Percentiles rank a stretch among this genome's conserved stretches.
phyloP scores from a whole-genome alignment of 2,329 filamentous ascomycete genomes.

The Colletotrichum camelliae region DNA sequence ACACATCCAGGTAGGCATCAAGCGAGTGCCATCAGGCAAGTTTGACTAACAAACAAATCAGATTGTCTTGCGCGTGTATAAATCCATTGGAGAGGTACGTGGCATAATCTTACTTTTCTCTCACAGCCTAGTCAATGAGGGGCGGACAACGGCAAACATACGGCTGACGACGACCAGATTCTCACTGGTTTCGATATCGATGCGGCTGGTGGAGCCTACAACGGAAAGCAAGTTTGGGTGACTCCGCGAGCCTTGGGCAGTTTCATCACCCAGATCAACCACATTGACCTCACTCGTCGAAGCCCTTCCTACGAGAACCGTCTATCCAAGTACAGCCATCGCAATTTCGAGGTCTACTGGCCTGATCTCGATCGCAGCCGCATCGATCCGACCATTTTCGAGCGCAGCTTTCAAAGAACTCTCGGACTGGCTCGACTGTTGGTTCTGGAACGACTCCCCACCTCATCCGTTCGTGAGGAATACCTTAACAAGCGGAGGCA shows the following conservation, averaged over 20 bases:
- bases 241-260: slow-evolving; percentile 78
- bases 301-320: slow-evolving; percentile 90
- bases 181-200: slow-evolving; percentile 90
- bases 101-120: background rate
- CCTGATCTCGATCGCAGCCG: slow-evolving; percentile 74
- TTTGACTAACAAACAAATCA: slow-evolving; percentile 37
- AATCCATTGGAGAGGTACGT: slow-evolving; percentile 70
- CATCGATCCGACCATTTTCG: slow-evolving; percentile 86
- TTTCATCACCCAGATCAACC: slow-evolving; percentile 83
- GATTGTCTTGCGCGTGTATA: slow-evolving; percentile 86
- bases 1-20: slow-evolving; percentile 67
- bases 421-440: slow-evolving; percentile 80
- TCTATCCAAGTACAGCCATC: slow-evolving; percentile 82
- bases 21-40: background rate
- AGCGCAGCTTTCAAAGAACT: slow-evolving; percentile 78
- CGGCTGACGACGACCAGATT: slow-evolving; percentile 47
- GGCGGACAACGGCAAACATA: background rate
- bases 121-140: background rate
- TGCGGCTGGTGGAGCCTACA: slow-evolving; percentile 80
- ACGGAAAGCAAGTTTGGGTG: slow-evolving; percentile 80
- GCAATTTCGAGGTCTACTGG: slow-evolving; percentile 87
- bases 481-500: slow-evolving; percentile 74
- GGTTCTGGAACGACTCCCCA: slow-evolving; percentile 80
- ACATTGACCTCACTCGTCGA: slow-evolving; percentile 77
- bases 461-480: slow-evolving; percentile 66